Evolutionary conservation across 2,329 filamentous ascomycete species (phyloP).

Genomic region (Clarireedia sp.): DNA sequence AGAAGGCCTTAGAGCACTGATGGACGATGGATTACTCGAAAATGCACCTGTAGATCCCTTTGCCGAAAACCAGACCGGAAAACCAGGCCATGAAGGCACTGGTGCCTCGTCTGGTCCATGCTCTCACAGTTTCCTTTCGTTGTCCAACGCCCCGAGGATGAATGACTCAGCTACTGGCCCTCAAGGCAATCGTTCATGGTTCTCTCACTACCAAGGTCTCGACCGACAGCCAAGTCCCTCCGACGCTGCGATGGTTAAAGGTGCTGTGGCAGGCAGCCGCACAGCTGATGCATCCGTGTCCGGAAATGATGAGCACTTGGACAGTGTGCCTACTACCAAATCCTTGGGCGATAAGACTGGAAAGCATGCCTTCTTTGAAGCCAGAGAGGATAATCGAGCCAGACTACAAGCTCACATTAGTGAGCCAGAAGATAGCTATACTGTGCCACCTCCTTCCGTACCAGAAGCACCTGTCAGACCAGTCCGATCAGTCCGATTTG

Average conservation of each 20-base stretch:
- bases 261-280: background rate
- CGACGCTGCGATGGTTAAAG: slow-evolving; percentile 33
- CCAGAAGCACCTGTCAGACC: background rate
- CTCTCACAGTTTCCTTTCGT: background rate
- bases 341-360: slow-evolving; percentile 24
- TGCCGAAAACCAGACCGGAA: background rate
- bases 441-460: background rate
- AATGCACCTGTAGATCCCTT: background rate
- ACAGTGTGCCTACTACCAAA: slow-evolving; percentile 5
- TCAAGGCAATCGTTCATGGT: too few species aligned
- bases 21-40: slow-evolving; percentile 13
- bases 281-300: background rate
- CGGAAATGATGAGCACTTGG: background rate
- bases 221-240: slow-evolving; percentile 30
- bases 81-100: background rate
- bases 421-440: background rate
- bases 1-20: slow-evolving; percentile 19
- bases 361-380: slow-evolving; percentile 27
- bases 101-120: background rate
- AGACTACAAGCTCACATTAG: slow-evolving; percentile 10
- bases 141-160: too few species aligned
- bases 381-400: slow-evolving; percentile 26
- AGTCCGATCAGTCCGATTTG: background rate
- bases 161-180: too few species aligned
- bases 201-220: background rate